These are phyloP conservation scores for Monilinia fructicola DNA, from an alignment of 2,329 filamentous ascomycete genomes.

Conservation along the genomic window DNA sequence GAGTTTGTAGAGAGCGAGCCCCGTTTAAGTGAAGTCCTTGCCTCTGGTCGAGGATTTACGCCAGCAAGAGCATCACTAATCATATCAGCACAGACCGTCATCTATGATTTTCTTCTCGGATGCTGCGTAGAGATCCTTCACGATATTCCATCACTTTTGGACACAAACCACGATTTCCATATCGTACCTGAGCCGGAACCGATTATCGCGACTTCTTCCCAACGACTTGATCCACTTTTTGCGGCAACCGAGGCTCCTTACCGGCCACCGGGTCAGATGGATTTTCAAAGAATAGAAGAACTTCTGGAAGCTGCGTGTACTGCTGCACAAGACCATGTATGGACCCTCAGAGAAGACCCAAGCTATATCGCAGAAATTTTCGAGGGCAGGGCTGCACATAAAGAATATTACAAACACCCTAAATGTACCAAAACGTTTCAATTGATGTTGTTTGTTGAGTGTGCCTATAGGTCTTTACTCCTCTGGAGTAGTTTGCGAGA, in stretches of 20 bases:
- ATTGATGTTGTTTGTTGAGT: not conserved
- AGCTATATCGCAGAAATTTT: not conserved
- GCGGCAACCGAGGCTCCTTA: not conserved
- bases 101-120: not conserved
- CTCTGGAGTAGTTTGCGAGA: not conserved
- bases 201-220: not conserved
- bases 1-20: not conserved
- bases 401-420: not conserved
- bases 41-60: not conserved
- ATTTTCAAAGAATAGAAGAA: slow-evolving; percentile 5
- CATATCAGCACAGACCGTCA: not conserved
- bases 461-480: not conserved
- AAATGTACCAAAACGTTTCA: too few relatives aligned
- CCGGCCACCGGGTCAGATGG: not conserved
- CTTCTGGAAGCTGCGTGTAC: not conserved
- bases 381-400: too few relatives aligned
- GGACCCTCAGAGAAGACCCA: slow-evolving; percentile 6
- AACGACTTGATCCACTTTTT: not conserved
- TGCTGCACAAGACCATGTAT: slow-evolving; percentile 2
- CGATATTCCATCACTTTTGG: not conserved
- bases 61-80: not conserved
- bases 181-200: not conserved
- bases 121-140: not conserved
- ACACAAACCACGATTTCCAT: not conserved
- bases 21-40: not conserved